phyloP scores from a whole-genome alignment of 2,329 filamentous ascomycete genomes.

The Xylaria sp. region DNA sequence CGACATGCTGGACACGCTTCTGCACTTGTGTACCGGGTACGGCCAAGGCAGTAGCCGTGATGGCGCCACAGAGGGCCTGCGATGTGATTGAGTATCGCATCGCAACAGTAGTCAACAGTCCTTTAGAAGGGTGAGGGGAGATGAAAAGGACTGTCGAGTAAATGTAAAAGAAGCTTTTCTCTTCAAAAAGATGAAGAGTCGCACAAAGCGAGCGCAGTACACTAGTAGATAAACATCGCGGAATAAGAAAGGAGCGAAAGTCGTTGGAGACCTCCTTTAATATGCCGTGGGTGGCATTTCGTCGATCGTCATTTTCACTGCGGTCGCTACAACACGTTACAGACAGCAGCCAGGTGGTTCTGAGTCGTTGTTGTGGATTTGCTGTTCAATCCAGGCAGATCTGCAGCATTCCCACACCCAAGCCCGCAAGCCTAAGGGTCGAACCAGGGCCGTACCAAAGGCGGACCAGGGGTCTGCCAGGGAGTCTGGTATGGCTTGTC shows the following conservation, averaged over 20 bases:
- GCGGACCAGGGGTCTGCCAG: constrained; percentile 12
- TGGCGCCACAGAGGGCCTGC: constrained; percentile 46
- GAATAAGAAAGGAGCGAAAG: constrained; percentile 32
- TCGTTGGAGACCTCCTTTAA: constrained; percentile 36
- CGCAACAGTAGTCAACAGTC: constrained; percentile 17
- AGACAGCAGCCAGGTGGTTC: constrained; percentile 29
- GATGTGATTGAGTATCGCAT: constrained; percentile 47
- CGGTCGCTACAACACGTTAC: constrained; percentile 24
- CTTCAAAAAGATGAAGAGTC: constrained; percentile 32
- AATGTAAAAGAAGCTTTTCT: constrained; percentile 17
- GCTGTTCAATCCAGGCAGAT: constrained; percentile 30
- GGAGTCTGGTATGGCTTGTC: constrained; percentile 31
- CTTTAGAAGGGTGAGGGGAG: not conserved
- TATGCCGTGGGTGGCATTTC: constrained; percentile 34
- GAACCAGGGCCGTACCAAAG: constrained; percentile 9
- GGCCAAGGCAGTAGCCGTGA: constrained; percentile 45
- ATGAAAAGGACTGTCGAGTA: constrained; percentile 23
- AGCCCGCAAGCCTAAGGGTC: constrained; percentile 9
- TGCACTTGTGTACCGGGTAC: constrained; percentile 36
- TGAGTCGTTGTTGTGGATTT: constrained; percentile 33
- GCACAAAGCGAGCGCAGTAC: constrained; percentile 31
- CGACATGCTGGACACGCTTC: constrained; percentile 41
- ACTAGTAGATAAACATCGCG: constrained; percentile 24
- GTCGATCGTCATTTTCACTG: constrained; percentile 47
- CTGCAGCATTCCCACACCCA: constrained; percentile 34